Base-by-base conservation (phyloP, 2,329 filamentous ascomycete genomes). In the Hypoxylon sp. region DNA sequence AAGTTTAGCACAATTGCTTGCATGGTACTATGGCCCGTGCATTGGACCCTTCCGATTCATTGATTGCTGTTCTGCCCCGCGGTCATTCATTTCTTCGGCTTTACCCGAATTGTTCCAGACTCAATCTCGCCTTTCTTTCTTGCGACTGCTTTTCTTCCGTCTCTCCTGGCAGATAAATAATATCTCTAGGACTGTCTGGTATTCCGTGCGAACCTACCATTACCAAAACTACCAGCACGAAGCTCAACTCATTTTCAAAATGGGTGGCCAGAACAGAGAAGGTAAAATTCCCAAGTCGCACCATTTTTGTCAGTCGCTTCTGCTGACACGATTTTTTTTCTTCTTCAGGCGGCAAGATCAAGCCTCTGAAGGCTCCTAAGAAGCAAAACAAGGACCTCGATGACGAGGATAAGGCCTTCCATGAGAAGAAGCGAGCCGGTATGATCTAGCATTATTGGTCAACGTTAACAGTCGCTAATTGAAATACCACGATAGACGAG, bases 291-390 rank as follows among this genome's bases (percentile, higher is more conserved):
- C n/a, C 5, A 30, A 32, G 12, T 32, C 19, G 0, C 11, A 21
- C 26, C 21, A 12, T 27, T 19, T 25, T 34, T 11, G 19, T 45
- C 6, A n/a, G 5, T 15, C 15, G 7, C 34, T 25, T 32, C n/a
- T 15, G 53, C 49, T 54, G 37, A 57, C 41, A 51, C 19, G 20
- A 26, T 43, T 15, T 8, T 52, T 55, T 52, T 8, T 52, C 52
- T 52, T 43, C 17, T 11, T 25, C 27, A 92, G 89, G 88, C 72
- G 89, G 89, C 79, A 92, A 91, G 80, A 84, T 77, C 64, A 91
- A 91, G 83, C 89, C 89, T 64, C 78, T 91, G 75, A 97, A 96
- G 87, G 83, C 88, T 63, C 79, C 90, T 55, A 97, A 96, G 86
- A 95, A 93, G 82, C 80, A 82, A 44, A 79, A 81, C 69, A 88